phyloP scores from a whole-genome alignment of 1,139 yeast species.

The Geotrichum australiense region DNA sequence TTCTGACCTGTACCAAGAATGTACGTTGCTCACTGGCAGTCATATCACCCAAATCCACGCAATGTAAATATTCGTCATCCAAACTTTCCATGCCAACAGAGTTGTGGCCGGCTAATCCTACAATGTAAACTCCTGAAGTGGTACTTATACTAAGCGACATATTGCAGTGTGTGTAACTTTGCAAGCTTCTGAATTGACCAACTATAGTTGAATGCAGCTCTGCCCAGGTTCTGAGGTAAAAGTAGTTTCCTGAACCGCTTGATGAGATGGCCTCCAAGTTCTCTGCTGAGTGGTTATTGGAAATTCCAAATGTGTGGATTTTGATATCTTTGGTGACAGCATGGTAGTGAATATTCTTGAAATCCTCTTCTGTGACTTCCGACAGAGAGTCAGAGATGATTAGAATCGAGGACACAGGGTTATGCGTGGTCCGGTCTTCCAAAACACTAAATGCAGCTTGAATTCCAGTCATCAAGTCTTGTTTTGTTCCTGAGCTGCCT shows the following conservation, averaged over 20 bases:
- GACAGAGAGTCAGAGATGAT: constrained; percentile 18
- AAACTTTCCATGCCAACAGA: constrained; percentile 7
- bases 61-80: constrained; percentile 4
- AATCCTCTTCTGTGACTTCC: constrained; percentile 1
- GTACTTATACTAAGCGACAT: constrained; percentile 20
- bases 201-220: constrained; percentile 12
- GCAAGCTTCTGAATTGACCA: constrained; percentile 12
- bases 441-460: constrained; percentile 12
- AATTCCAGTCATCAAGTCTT: constrained; percentile 18
- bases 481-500: constrained; percentile 16
- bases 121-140: constrained; percentile 17
- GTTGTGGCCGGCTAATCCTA: constrained; percentile 15
- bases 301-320: constrained; percentile 18
- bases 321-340: constrained; percentile 8
- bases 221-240: constrained; percentile 17
- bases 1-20: constrained; percentile 21
- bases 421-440: constrained; percentile 12
- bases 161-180: constrained; percentile 16
- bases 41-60: constrained; percentile 21
- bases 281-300: constrained; percentile 17
- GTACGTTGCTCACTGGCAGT: constrained; percentile 21
- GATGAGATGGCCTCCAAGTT: constrained; percentile 12
- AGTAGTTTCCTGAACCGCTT: constrained; percentile 14
- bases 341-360: constrained; percentile 1
- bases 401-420: constrained; percentile 18